Evolutionary conservation across 164 flowering plant species (phyloP), one percentile per base, ranked within the genome.

Genomic region (Aristolochia contorta): DNA sequence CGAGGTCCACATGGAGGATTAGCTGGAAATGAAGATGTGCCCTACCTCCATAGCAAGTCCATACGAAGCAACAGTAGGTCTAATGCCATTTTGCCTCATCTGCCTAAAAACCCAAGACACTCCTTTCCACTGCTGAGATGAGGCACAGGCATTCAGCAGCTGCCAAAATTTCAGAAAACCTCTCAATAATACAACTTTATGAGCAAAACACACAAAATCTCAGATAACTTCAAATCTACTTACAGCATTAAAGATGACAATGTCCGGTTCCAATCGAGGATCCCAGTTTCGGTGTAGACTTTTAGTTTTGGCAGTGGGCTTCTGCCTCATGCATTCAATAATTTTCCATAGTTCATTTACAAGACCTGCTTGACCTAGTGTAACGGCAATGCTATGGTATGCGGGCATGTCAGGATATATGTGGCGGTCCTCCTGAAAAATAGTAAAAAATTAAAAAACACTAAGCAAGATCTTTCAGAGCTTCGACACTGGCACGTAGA

Each of bases 11-110:
- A 8, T 37, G 43, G 43, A 37, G 43, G 43, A 37, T 37, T 7
- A 37, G 43, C 10, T 6, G 43, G 43, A 37, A 37, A 37, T 3
- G 43, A 37, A 37, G 43, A 37, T 37, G 7, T 37, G 43, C 43
- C 48, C 56, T 80, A 93, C 99, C 96, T 94, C 99, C 99, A 94
- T 91, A 59, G 97, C 95, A 47, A 94, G 93, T 69, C 96, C 99
- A 78, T 86, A 91, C 33, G 91, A 85, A 67, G 97, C 89, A 66
- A 82, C 89, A 74, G 82, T 82, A 61, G 97, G 93, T 69, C 71
- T 82, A 62, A 88, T 71, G 43, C 90, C 82, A 70, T 65, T 65
- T 72, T 72, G 82, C 74, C 88, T 82, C 77, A 94, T 69, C 77
- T 91, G 85, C 56, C 78, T 67, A 71, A 94, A 82, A 53, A 94